Evolutionary conservation across 164 flowering plant genomes (phyloP), one percentile per base, ranked within the genome.

Genomic region (Magnolia sinica): DNA sequence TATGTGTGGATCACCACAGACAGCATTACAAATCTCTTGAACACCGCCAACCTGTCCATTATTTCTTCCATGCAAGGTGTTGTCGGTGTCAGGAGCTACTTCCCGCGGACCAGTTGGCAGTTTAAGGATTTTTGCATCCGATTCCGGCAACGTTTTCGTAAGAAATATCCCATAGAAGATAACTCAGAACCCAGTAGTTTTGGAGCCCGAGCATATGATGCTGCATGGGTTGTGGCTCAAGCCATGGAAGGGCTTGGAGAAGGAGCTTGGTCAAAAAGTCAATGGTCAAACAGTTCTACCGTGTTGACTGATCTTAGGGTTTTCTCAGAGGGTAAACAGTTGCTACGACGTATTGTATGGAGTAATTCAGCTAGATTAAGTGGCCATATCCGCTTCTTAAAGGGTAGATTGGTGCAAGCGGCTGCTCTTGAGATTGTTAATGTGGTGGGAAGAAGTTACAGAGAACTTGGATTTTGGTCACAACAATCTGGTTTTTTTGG

Each of bases 1-100:
- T 81, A 85, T 0, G 87, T 75, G 0, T 87, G 89, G 90, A 84
- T n/a, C n/a, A n/a, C n/a, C n/a, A n/a, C n/a, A n/a, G n/a, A n/a
- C n/a, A n/a, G n/a, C n/a, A n/a, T n/a, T 87, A 16, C 87, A 4
- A 71, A 72, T 68, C 74, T 81, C 24, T 70, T 89, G 23, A 74
- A 75, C 45, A 51, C 78, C 16, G 22, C 66, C 3, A 45, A 75
- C 16, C 49, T 68, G 2, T 65, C 81, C 0, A 64, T 67, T 10
- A 68, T 77, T 69, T 74, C 79, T 50, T 68, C 80, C 29, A 74
- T 82, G 82, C 72, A 82, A 63, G 85, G 85, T 1, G 72, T 73
- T 8, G 1, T 82, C 11, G 85, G 85, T 64, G 29, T 80, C 66
- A 77, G 73, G 51, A 64, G 50, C 8, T 68, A 29, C 77, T 72